Percentiles rank a stretch among this genome's conserved stretches.
Evolutionary conservation across 176 grass and related monocot species (phyloP).

Genomic region (Juncus inflexus): DNA sequence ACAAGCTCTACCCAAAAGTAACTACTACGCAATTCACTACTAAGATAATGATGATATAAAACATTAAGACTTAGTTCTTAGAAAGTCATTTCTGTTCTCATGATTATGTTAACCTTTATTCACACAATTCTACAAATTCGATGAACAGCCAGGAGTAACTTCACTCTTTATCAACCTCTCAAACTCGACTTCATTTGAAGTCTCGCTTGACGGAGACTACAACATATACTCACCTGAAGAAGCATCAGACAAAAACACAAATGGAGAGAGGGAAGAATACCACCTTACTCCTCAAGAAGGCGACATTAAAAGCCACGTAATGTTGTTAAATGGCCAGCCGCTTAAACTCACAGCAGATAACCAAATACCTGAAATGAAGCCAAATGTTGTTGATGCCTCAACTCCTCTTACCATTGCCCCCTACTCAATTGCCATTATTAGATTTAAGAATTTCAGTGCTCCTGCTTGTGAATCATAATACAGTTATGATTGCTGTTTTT

Average conservation of each 20-base stretch:
- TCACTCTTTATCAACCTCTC: constrained; percentile 55
- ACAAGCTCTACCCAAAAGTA: too few species aligned
- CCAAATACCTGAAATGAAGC: constrained; percentile 44
- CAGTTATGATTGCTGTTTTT: not conserved
- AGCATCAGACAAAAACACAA: not conserved
- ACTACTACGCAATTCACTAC: too few species aligned
- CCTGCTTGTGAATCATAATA: constrained; percentile 33
- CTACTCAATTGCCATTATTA: constrained; percentile 39
- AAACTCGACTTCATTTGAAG: constrained; percentile 46
- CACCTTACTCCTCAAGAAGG: constrained; percentile 43
- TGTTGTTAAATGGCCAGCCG: constrained; percentile 47
- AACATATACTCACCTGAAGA: constrained; percentile 27
- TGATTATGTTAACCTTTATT: not conserved
- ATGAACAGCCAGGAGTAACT: constrained; percentile 36
- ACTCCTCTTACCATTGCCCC: constrained; percentile 28
- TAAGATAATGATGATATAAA: too few species aligned
- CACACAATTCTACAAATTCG: not conserved
- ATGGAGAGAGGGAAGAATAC: constrained; percentile 45
- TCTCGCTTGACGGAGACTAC: constrained; percentile 36
- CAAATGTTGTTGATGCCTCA: constrained; percentile 22
- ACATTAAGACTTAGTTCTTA: too few species aligned
- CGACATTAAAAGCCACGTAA: constrained; percentile 40
- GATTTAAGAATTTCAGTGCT: constrained; percentile 41
- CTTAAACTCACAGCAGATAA: constrained; percentile 29
- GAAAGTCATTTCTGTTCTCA: not conserved